Base-by-base conservation (phyloP, 495 filamentous ascomycete genomes). In the Hypoxylon cercidicola region DNA sequence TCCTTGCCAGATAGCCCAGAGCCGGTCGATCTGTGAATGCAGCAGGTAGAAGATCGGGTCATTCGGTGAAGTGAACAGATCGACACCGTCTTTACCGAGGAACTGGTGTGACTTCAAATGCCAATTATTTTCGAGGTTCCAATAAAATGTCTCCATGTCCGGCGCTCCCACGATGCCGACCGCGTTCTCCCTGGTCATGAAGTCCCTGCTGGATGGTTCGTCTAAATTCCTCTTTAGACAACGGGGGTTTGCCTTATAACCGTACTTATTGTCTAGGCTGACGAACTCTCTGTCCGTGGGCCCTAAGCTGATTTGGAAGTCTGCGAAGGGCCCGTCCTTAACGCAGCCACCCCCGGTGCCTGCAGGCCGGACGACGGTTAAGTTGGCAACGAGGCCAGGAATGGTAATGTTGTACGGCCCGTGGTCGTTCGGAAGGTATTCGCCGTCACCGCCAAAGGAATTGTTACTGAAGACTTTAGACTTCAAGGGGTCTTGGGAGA, bases 11-110 rank as follows among this genome's bases (percentile, higher is more conserved):
- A 86, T 85, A 75, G 82, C 85, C 80, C 81, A 89, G 5, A 84
- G 37, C 18, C 84, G 83, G 70, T 90, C 88, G 48, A 90, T 78
- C 79, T 84, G 81, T 7, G 77, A 80, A 63, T 90, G 87, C 69
- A 89, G 86, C 13, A 85, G 75, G 70, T 75, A 90, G 75, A 90
- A 90, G 6, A 76, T 79, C n/a, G 86, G 85, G 55, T 89, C 87
- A 13, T 83, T 81, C 4, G 85, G 82, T 19, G 79, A 83, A 8
- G 74, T 75, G 66, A 77, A 88, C 18, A 84, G 68, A 72, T 88
- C 87, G 18, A 66, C 28, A 35, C 58, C 60, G 18, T 53, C 40
- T 32, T 49, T 46, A 12, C 70, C 70, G 19, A 73, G 35, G 45
- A 59, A 60, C n/a, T 52, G 57, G 35, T 70, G 70, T 0, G 67